Evolutionary conservation across 2,329 filamentous ascomycete genomes (phyloP), one percentile per base, ranked within the genome.

Genomic region (Ascosphaera apis): DNA sequence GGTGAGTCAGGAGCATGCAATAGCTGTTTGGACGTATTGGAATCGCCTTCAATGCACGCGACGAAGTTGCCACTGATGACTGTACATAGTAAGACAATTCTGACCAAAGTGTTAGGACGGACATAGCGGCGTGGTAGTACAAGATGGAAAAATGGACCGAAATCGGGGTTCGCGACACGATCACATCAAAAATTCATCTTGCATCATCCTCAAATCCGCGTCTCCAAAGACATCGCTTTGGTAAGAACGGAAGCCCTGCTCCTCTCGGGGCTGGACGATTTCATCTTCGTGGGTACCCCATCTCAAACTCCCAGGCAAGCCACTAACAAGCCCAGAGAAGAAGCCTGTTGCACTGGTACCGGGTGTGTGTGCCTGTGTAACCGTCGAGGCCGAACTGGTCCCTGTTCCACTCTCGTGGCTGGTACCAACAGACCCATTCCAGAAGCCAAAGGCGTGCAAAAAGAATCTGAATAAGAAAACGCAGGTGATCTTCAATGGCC

Each of bases 361-460:
- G 7, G 47, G 48, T 27, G 53, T 45, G 6, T 46, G 44, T 8
- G 53, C 43, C 35, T 52, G 48, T 17, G 50, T 49, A 1, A 16
- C 34, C n/a, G 27, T 12, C n/a, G n/a, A n/a, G n/a, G 9, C 27
- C 4, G 27, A 12, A 12, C 9, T 13, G n/a, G 50, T 36, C 3
- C 52, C 38, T 30, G 48, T 49, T 13, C 44, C 37, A 33, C 45
- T 32, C 12, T 43, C 42, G 3, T 39, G 38, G 9, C 44, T 37
- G 27, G 48, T 45, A 34, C 60, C 54, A 8, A 58, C 53, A 38
- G 53, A 60, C 2, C 57, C 56, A 47, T 60, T 55, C 46, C 49
- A 56, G 23, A 59, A 36, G 3, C 59, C 56, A 12, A 58, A 41
- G 1, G 56, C 35, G 33, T 57, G 54, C 15, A 48, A 44, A 11